These are phyloP conservation scores for Senecio squalidus DNA, from an alignment of 140 eudicot species.

Conservation along the genomic window DNA sequence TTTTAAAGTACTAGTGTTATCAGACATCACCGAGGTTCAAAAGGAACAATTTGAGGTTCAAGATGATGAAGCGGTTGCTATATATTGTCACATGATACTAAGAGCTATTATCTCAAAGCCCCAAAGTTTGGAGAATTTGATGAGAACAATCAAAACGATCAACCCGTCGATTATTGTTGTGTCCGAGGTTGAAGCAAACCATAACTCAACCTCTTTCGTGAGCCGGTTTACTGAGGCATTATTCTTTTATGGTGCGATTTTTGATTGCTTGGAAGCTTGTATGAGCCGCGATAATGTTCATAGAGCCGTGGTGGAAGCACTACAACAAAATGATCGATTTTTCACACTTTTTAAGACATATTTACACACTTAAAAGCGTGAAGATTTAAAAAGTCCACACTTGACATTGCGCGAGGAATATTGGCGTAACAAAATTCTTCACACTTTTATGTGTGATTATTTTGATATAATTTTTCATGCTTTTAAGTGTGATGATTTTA, in stretches of 20 bases:
- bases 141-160: conserved; percentile 28
- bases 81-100: conserved; percentile 32
- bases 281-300: conserved; percentile 24
- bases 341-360: no score
- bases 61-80: conserved; percentile 32
- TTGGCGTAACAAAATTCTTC: no score
- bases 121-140: conserved; percentile 25
- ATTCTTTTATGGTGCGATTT: conserved; percentile 27
- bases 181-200: conserved; percentile 49
- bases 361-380: no score
- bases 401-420: no score
- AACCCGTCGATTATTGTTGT: conserved; percentile 38
- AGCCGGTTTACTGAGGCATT: conserved; percentile 28
- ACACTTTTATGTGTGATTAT: no score
- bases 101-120: conserved; percentile 40
- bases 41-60: conserved; percentile 34
- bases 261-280: conserved; percentile 44
- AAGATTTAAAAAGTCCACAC: no score
- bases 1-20: conserved; percentile 30
- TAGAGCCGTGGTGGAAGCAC: conserved; percentile 30
- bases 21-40: conserved; percentile 41
- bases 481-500: no score
- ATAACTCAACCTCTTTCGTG: conserved; percentile 36
- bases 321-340: no score
- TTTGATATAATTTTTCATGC: no score